Evolutionary conservation across 2,329 filamentous ascomycete species (phyloP).

Genomic region (Trichoderma aggressivum): DNA sequence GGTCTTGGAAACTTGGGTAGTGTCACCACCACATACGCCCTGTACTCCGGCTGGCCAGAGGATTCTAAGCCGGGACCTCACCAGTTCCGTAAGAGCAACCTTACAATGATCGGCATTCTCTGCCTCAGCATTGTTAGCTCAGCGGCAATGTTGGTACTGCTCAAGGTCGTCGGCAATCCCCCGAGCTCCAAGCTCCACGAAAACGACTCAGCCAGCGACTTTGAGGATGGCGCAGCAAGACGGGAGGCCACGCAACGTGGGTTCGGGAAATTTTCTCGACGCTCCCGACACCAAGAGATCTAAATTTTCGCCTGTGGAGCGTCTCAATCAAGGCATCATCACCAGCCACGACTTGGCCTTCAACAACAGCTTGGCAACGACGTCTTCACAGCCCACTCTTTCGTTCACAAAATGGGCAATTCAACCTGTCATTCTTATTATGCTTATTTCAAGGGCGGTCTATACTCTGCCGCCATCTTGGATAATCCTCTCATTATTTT

Average conservation of each 20-base stretch:
- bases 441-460: constrained; percentile 17
- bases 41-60: constrained; percentile 82
- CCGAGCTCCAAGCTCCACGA: constrained; percentile 46
- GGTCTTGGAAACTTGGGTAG: constrained; percentile 84
- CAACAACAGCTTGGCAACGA: constrained; percentile 27
- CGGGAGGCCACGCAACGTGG: constrained; percentile 57
- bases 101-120: constrained; percentile 84
- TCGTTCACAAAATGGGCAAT: constrained; percentile 28
- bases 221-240: constrained; percentile 59
- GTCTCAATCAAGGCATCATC: not conserved
- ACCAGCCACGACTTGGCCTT: constrained; percentile 25
- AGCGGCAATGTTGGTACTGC: constrained; percentile 62
- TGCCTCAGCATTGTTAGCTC: constrained; percentile 72
- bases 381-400: not conserved
- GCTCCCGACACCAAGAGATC: constrained; percentile 25
- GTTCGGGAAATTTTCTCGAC: constrained; percentile 44
- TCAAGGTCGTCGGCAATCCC: constrained; percentile 57
- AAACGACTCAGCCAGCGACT: constrained; percentile 40
- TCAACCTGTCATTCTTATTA: constrained; percentile 37
- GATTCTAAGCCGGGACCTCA: constrained; percentile 66
- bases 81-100: constrained; percentile 78
- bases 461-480: constrained; percentile 11
- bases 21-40: constrained; percentile 81
- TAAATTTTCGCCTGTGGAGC: not conserved
- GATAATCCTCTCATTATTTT: not conserved